Conservation (phyloP, 2,329 filamentous ascomycete genomes). For the Cladophialophora carrionii region DNA sequence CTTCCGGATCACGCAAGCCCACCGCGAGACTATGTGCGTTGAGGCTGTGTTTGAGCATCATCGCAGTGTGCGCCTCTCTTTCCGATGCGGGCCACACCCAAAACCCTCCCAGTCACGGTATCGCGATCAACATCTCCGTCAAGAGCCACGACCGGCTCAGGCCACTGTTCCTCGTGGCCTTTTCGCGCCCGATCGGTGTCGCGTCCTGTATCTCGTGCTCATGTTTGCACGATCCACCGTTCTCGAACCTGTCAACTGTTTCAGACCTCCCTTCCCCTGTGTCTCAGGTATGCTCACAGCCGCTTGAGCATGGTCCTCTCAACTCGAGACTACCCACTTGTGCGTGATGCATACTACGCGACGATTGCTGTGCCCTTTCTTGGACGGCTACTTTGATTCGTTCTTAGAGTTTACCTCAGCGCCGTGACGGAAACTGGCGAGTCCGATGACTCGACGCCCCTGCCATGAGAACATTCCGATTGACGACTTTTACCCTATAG, state of each 20-base stretch:
- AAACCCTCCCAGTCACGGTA: slow-evolving; percentile 13
- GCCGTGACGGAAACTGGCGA: neutral
- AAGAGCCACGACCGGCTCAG: slow-evolving; percentile 1
- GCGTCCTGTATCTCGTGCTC: neutral
- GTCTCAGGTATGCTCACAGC: slow-evolving; percentile 17
- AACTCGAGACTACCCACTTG: neutral
- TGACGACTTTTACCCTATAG: neutral
- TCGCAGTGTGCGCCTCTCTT: neutral
- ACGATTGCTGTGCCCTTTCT: neutral
- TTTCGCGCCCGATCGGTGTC: slow-evolving; percentile 5
- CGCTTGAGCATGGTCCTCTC: neutral
- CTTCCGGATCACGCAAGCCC: neutral
- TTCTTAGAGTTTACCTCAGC: neutral
- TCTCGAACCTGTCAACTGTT: slow-evolving; percentile 21
- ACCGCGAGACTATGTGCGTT: neutral
- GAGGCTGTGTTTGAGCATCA: slow-evolving; percentile 9
- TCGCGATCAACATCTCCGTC: slow-evolving; percentile 1
- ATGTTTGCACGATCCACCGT: neutral
- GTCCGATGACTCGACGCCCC: neutral
- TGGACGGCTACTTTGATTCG: too few relatives aligned
- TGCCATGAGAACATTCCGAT: neutral
- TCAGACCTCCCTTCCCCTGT: slow-evolving; percentile 23
- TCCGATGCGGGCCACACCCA: slow-evolving; percentile 2
- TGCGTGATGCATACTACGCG: neutral
- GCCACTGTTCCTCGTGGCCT: neutral